Conservation (phyloP, 495 filamentous ascomycete genomes). For the Lentithecium fluviatile region DNA sequence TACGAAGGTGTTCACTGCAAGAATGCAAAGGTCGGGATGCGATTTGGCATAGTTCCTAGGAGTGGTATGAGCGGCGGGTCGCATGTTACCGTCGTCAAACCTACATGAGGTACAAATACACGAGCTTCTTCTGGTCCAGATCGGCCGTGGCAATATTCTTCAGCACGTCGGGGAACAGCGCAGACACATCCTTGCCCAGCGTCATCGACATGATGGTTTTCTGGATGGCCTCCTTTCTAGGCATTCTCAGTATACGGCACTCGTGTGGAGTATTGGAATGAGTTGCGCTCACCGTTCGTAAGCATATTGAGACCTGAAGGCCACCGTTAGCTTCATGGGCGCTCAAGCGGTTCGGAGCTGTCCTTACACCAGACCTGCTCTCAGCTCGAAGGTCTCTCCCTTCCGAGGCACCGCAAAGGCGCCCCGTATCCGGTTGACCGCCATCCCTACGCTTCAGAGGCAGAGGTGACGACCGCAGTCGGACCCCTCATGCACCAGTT, state of each 20-base stretch:
- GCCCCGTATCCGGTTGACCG: constrained; percentile 92
- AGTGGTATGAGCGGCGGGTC: neutral
- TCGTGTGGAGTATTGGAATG: neutral
- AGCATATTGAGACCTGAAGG: constrained; percentile 83
- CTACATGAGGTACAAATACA: constrained; percentile 97
- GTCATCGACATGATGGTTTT: constrained; percentile 99
- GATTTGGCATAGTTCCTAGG: constrained; percentile 98
- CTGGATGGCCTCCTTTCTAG: constrained; percentile 94
- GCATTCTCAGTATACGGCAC: constrained; percentile 36
- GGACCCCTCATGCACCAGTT: constrained; percentile 47
- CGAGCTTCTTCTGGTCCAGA: constrained; percentile 98
- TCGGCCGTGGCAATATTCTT: constrained; percentile 98
- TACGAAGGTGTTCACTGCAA: constrained; percentile 98
- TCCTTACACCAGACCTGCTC: constrained; percentile 82
- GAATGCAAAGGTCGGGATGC: constrained; percentile 96
- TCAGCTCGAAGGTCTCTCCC: constrained; percentile 97
- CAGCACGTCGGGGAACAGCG: constrained; percentile 94
- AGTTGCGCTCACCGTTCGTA: constrained; percentile 70
- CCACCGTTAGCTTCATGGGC: constrained; percentile 27
- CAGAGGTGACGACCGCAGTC: constrained; percentile 50
- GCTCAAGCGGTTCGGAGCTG: neutral
- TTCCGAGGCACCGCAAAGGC: constrained; percentile 91
- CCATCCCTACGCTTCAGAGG: constrained; percentile 57
- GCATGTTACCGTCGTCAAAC: constrained; percentile 30
- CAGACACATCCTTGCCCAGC: constrained; percentile 95